These are phyloP conservation scores for Daucus carota DNA, from an alignment of 129 eudicot species.

Conservation along the genomic window DNA sequence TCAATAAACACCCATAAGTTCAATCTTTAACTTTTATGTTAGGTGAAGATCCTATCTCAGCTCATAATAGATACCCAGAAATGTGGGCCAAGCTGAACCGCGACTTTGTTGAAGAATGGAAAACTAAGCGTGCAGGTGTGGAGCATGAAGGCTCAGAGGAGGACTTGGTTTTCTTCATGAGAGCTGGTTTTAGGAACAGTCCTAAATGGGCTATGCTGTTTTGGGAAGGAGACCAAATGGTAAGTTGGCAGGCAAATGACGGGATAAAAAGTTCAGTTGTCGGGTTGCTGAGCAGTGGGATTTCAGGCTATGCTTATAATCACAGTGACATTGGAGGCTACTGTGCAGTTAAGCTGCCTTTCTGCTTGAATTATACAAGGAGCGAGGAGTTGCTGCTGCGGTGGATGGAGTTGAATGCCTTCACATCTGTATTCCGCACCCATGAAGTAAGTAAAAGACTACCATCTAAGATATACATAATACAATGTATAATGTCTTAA, in stretches of 20 bases:
- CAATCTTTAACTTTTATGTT: conserved; percentile 11
- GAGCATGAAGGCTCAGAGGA: conserved; percentile 64
- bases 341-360: conserved; percentile 80
- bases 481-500: not conserved
- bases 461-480: conserved; percentile 4
- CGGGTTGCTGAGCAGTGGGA: conserved; percentile 82
- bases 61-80: conserved; percentile 96
- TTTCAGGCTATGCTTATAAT: conserved; percentile 86
- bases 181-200: conserved; percentile 87
- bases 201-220: conserved; percentile 97
- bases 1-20: not conserved
- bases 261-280: conserved; percentile 94
- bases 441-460: conserved; percentile 64
- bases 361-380: conserved; percentile 64
- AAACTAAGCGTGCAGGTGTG: conserved; percentile 32
- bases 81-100: conserved; percentile 90
- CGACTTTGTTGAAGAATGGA: conserved; percentile 88
- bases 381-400: conserved; percentile 78
- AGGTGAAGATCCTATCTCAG: conserved; percentile 97
- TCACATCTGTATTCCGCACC: conserved; percentile 87
- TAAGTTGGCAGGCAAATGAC: conserved; percentile 94
- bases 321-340: conserved; percentile 99
- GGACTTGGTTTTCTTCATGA: conserved; percentile 87
- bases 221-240: conserved; percentile 99
- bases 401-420: conserved; percentile 97